Base-by-base conservation (phyloP, 2,329 filamentous ascomycete genomes). In the Emericellopsis atlantica region DNA sequence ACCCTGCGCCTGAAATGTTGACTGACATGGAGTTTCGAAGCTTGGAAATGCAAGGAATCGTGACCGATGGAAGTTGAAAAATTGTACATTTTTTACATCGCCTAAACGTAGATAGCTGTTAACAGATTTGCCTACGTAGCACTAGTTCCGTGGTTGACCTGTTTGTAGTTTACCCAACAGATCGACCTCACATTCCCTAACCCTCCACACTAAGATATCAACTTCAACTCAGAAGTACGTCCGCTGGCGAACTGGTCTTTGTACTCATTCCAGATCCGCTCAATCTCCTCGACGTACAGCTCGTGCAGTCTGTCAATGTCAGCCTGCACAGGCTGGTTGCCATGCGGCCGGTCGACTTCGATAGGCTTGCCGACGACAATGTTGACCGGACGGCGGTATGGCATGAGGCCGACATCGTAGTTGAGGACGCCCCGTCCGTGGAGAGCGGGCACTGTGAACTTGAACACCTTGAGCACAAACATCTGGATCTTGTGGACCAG, bases 321-420 rank as follows among this genome's bases (percentile, higher is more conserved):
- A 7, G 70, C 71, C 45, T 82, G 75, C 21, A 81, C 73, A 1
- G 90, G 84, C 45, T 79, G 76, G 29, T 53, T 48, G 14, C 56
- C 58, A 34, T 74, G 65, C 16, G 70, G 63, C 45, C 72, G 70
- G 39, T 74, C 64, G 6, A 95, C 81, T 46, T 70, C 67, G 45
- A 95, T 87, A 0, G 90, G 88, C 40, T 75, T 72, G 4, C 90
- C 90, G 12, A 95, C 84, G 11, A 98, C 89, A 37, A 95, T 77
- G 55, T 96, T 92, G 44, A 98, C 67, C 10, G 87, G 81, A 39
- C 81, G 72, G 11, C 92, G 79, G 59, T 95, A 96, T 0, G 92
- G 92, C 85, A 96, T 88, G 52, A 96, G 66, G 4, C 92, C 92
- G 12, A 95, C 86, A 58, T 98, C 92, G 56, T 98, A 96, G 60